These are phyloP conservation scores for Gentiana straminea DNA, from an alignment of 257 asterid genomes.

Conservation along the genomic window DNA sequence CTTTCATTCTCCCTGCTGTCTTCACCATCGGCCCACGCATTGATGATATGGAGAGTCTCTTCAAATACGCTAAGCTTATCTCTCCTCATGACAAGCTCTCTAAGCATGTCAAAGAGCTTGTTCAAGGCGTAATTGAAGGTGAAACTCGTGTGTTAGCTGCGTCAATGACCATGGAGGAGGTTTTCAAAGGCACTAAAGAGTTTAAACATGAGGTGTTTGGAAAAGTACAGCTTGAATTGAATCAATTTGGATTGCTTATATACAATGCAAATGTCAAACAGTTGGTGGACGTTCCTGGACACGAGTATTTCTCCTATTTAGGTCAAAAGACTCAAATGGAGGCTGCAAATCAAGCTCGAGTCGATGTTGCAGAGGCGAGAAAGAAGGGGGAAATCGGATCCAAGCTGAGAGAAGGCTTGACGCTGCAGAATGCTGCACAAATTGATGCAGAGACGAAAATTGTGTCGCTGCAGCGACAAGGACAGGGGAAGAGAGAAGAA, in stretches of 20 bases:
- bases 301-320: neutral
- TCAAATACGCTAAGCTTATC: neutral
- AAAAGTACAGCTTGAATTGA: neutral
- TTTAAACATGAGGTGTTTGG: neutral
- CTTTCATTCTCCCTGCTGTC: slow-evolving; percentile 1
- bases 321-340: slow-evolving; percentile 3
- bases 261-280: slow-evolving; percentile 2
- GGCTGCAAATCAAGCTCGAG: neutral
- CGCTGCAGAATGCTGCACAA: neutral
- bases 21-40: neutral
- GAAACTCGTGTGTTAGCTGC: neutral
- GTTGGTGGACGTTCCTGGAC: slow-evolving; percentile 2
- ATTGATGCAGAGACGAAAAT: neutral
- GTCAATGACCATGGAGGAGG: neutral
- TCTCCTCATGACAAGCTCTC: neutral
- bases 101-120: neutral
- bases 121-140: neutral
- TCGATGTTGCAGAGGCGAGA: neutral
- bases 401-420: neutral
- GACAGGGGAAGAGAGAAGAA: neutral
- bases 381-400: neutral
- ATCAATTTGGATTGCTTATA: neutral
- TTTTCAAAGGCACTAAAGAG: neutral
- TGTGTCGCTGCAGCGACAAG: neutral
- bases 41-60: neutral